Conservation (phyloP, 129 eudicot genomes). For the Solidago caesia region DNA sequence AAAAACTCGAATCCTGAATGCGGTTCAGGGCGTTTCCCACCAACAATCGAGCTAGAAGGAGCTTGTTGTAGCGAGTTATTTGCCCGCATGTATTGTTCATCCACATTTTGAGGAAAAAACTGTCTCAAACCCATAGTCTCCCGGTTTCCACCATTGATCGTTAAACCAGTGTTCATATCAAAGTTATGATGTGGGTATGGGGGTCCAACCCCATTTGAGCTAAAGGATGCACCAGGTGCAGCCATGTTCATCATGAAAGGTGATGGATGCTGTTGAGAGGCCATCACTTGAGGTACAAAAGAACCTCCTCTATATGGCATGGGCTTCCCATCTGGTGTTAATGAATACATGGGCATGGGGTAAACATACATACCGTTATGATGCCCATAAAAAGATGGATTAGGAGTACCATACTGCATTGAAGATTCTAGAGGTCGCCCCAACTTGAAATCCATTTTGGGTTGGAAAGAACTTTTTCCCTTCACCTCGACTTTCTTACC, state of each 20-base stretch:
- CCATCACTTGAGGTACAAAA: conserved; percentile 56
- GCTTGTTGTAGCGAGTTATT: conserved; percentile 27
- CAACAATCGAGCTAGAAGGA: conserved; percentile 39
- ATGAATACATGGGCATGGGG: conserved; percentile 9
- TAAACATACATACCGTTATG: conserved; percentile 23
- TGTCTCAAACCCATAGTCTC: conserved; percentile 49
- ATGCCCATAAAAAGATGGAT: conserved; percentile 45
- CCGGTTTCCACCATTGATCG: conserved; percentile 43
- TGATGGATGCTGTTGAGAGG: conserved; percentile 38
- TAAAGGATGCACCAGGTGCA: conserved; percentile 14
- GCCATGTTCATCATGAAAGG: conserved; percentile 57
- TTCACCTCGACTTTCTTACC: conserved; percentile 62
- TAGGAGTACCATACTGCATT: conserved; percentile 25
- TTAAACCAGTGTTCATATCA: conserved; percentile 57
- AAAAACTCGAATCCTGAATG: conserved; percentile 50
- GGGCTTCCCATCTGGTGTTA: conserved; percentile 16
- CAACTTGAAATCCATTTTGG: conserved; percentile 37
- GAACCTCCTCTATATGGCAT: conserved; percentile 62
- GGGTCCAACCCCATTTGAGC: conserved; percentile 40
- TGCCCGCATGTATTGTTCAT: conserved; percentile 19
- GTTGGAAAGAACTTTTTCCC: conserved; percentile 29
- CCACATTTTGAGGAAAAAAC: conserved; percentile 38
- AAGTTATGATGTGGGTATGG: conserved; percentile 32
- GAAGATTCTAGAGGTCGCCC: conserved; percentile 42
- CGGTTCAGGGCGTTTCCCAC: conserved; percentile 66